Evolutionary conservation across 2,329 filamentous ascomycete genomes (phyloP), one percentile per base, ranked within the genome.

Genomic region (Diaporthe sp.): DNA sequence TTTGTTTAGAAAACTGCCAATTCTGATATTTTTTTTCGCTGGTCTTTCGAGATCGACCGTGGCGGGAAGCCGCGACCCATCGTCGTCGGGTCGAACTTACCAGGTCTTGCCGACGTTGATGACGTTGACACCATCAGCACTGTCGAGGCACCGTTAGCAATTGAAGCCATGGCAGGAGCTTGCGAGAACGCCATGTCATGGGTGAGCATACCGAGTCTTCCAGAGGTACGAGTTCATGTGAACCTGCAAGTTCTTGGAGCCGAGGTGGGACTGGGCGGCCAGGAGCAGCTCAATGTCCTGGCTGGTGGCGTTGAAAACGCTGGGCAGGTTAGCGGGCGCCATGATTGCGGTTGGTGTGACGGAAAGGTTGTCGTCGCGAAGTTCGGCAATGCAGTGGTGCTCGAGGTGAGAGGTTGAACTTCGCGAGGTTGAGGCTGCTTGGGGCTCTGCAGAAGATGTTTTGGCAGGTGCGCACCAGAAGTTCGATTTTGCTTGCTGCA

Each of bases 21-120:
- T 34, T 34, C 20, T 9, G 15, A 20, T 31, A 12, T 22, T 20
- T 42, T 39, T 28, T 12, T 8, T 7, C 25, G 34, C 6, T 55
- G 13, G 6, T 55, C 25, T 31, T 70, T 49, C 63, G 55, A 44
- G 22, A 22, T 49, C 17, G 49, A 44, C 28, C 37, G 31, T 49
- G 42, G 49, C 39, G 42, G n/a, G 47, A 15, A 28, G 13, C 31
- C 37, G 55, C 65, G 57, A 60, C n/a, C 9, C 44, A 20, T 63
- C 58, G 34, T 63, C 25, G 22, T 17, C 44, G 12, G 57, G 20
- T 73, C 68, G 70, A 78, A 87, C 93, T 81, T 93, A 98, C 95
- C 96, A 99, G 89, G 97, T 99, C 95, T 99, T 99, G 91, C 96
- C 96, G 88, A 99, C 95, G 93, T 99, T 99, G 88, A 99, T 92